phyloP scores from a whole-genome alignment of 805 yeast genomes.

The Lipomyces sp. region DNA sequence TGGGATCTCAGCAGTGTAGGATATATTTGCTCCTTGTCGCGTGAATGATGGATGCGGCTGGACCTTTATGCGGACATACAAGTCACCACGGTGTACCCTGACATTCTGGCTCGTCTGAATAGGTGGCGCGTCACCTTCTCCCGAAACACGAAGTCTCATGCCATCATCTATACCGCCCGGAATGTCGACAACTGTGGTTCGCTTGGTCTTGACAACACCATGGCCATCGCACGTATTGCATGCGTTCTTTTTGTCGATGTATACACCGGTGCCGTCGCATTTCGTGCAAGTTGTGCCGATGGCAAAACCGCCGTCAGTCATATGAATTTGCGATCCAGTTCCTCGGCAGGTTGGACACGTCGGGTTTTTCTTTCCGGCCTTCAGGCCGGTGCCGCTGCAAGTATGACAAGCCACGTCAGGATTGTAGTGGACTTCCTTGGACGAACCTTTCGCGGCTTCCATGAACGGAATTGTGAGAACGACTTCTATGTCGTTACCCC shows the following conservation, averaged over 20 bases:
- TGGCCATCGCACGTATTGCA: slow-evolving; percentile 85
- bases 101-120: slow-evolving; percentile 65
- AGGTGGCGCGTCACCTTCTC: slow-evolving; percentile 77
- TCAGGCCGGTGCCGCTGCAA: slow-evolving; percentile 84
- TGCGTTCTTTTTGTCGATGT: slow-evolving; percentile 60
- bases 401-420: slow-evolving; percentile 73
- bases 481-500: slow-evolving; percentile 77
- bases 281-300: slow-evolving; percentile 89
- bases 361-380: slow-evolving; percentile 64
- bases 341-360: slow-evolving; percentile 91
- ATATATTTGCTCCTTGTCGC: slow-evolving; percentile 63
- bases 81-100: slow-evolving; percentile 75
- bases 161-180: slow-evolving; percentile 91
- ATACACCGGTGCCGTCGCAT: slow-evolving; percentile 88
- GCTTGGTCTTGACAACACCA: slow-evolving; percentile 69
- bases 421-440: slow-evolving; percentile 62
- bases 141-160: slow-evolving; percentile 73
- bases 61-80: slow-evolving; percentile 77
- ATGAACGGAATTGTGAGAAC: slow-evolving; percentile 71
- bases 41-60: slow-evolving; percentile 67
- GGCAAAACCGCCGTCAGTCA: slow-evolving; percentile 88
- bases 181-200: slow-evolving; percentile 73
- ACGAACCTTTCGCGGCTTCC: slow-evolving; percentile 80
- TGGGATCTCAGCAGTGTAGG: slow-evolving; percentile 65
- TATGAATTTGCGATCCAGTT: slow-evolving; percentile 83